These are phyloP conservation scores for Knoxia roxburghii DNA, from an alignment of 257 asterid species.

Conservation along the genomic window DNA sequence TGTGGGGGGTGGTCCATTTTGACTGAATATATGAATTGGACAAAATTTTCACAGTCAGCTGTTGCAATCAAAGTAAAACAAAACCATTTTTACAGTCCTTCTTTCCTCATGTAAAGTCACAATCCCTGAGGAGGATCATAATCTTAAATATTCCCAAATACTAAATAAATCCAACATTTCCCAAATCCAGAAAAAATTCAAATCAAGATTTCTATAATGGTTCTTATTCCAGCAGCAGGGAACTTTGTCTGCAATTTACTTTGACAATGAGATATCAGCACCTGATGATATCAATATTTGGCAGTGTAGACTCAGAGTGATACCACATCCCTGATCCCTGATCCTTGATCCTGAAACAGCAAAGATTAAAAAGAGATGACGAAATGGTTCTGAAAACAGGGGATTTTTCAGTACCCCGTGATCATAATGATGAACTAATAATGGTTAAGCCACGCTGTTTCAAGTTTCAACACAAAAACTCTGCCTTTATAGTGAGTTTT, in stretches of 20 bases:
- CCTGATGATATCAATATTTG: not conserved
- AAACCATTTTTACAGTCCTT: not conserved
- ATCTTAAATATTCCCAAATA: no score
- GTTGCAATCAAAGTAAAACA: not conserved
- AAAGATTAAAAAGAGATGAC: conserved; percentile 1
- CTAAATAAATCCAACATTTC: no score
- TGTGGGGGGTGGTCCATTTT: no score
- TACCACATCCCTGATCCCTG: conserved; percentile 7
- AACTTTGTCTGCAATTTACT: not conserved
- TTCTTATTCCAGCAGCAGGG: not conserved
- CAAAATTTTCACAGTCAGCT: not conserved
- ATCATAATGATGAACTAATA: no score
- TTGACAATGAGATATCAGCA: conserved; percentile 18
- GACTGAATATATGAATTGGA: not conserved
- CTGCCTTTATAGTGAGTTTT: no score
- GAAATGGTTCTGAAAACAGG: not conserved
- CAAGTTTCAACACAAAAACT: no score
- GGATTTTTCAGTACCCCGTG: no score
- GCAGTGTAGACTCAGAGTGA: not conserved
- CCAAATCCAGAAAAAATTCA: not conserved
- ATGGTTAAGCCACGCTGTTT: no score
- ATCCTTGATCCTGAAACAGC: no score
- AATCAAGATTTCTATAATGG: not conserved
- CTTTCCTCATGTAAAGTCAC: conserved; percentile 9
- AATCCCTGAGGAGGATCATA: no score